Percentiles rank a stretch among this genome's conserved stretches.
These are phyloP conservation scores for Ambrosia artemisiifolia DNA, from an alignment of 129 eudicot genomes.

Conservation along the genomic window DNA sequence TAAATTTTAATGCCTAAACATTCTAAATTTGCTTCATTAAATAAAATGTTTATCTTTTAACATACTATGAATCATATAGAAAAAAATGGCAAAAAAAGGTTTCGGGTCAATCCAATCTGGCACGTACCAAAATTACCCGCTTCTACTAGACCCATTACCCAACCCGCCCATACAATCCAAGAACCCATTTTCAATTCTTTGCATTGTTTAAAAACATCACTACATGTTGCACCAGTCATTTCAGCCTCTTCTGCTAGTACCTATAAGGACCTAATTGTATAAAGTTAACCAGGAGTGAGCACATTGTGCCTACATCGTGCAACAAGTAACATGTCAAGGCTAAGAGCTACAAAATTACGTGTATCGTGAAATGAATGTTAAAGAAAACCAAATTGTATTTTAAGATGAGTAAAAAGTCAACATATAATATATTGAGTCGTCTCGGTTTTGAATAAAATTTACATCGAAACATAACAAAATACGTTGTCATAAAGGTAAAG, in stretches of 20 bases:
- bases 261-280: constrained; percentile 38
- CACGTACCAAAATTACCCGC: background rate
- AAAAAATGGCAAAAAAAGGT: background rate
- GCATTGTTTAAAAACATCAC: constrained; percentile 84
- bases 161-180: background rate
- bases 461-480: no score
- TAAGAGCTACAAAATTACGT: no score
- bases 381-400: no score
- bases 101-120: background rate
- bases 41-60: background rate
- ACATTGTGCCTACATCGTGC: no score
- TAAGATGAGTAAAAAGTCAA: no score
- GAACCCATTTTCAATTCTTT: constrained; percentile 97
- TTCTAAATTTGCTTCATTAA: background rate
- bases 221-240: constrained; percentile 60
- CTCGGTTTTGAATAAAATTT: no score
- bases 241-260: constrained; percentile 87
- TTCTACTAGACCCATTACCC: background rate
- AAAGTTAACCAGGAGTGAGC: no score
- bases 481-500: no score
- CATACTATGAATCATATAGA: background rate
- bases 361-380: no score
- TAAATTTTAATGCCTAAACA: no score
- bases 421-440: no score
- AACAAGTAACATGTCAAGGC: no score